Conservation (phyloP, 2,329 filamentous ascomycete species). For the Clonostachys solani region DNA sequence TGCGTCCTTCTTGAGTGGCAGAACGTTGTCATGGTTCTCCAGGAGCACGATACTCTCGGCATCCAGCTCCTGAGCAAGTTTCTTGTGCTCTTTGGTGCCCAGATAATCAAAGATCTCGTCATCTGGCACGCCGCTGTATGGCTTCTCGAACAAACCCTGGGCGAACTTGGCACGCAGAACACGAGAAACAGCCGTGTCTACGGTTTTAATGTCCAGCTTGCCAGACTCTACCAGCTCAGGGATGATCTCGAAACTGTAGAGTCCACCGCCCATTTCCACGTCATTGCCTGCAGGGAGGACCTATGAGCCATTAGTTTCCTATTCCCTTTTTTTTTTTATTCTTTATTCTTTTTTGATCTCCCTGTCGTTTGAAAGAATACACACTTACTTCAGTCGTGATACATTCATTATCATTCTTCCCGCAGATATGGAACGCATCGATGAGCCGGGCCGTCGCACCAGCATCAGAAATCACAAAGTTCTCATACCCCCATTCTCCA, state of each 20-base stretch:
- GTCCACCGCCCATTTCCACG: constrained; percentile 73
- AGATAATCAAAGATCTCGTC: constrained; percentile 54
- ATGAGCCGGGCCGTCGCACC: constrained; percentile 68
- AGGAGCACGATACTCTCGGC: constrained; percentile 59
- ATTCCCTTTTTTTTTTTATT: no score
- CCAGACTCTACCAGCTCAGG: constrained; percentile 59
- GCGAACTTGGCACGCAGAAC: constrained; percentile 65
- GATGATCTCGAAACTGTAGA: constrained; percentile 65
- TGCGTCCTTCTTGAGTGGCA: constrained; percentile 58
- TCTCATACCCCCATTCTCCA: constrained; percentile 69
- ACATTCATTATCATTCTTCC: constrained; percentile 55
- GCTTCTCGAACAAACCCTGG: constrained; percentile 67
- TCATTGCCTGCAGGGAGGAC: constrained; percentile 66
- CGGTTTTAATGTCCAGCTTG: constrained; percentile 50
- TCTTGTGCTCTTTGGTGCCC: constrained; percentile 54
- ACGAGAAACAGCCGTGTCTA: constrained; percentile 64
- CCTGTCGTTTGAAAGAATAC: no score
- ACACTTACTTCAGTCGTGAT: constrained; percentile 50
- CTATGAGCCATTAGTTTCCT: constrained; percentile 12
- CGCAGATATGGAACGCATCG: constrained; percentile 60
- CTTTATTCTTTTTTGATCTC: no score
- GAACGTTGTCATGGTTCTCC: constrained; percentile 49
- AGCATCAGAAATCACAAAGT: constrained; percentile 60
- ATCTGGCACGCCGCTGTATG: constrained; percentile 54
- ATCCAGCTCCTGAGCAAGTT: constrained; percentile 59